phyloP scores from a whole-genome alignment of 495 filamentous ascomycete genomes.

The Jackrogersella multiformis region DNA sequence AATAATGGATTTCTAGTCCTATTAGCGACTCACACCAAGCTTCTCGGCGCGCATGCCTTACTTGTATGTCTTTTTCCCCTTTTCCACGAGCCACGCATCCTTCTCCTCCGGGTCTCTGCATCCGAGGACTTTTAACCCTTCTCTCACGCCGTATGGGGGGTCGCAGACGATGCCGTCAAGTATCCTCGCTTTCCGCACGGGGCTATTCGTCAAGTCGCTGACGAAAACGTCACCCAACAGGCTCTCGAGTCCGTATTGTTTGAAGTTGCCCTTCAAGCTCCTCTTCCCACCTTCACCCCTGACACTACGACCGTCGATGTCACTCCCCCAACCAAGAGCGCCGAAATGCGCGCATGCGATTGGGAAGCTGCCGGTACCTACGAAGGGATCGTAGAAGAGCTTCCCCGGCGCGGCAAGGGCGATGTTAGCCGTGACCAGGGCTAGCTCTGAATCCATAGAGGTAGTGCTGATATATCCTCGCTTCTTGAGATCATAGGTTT shows the following conservation, averaged over 20 bases:
- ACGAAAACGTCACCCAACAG: constrained; percentile 79
- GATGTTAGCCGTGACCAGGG: constrained; percentile 91
- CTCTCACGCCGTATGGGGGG: constrained; percentile 96
- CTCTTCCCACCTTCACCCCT: constrained; percentile 66
- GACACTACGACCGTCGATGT: constrained; percentile 91
- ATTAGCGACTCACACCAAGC: constrained; percentile 7
- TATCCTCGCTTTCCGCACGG: constrained; percentile 68
- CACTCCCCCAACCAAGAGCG: constrained; percentile 78
- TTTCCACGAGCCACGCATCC: constrained; percentile 67
- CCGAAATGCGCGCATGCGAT: constrained; percentile 91
- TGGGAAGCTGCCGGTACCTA: constrained; percentile 90
- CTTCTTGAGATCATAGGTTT: constrained; percentile 89
- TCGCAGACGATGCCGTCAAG: constrained; percentile 97
- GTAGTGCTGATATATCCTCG: constrained; percentile 93
- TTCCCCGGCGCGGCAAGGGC: constrained; percentile 82
- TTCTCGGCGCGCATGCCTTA: constrained; percentile 49
- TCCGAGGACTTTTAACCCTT: constrained; percentile 89
- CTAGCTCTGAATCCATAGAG: constrained; percentile 94
- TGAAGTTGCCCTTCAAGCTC: constrained; percentile 76
- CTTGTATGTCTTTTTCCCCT: constrained; percentile 77
- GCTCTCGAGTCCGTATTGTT: constrained; percentile 76
- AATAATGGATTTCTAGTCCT: constrained; percentile 72
- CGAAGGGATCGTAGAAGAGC: constrained; percentile 91
- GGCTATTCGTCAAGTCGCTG: constrained; percentile 89
- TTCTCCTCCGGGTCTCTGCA: constrained; percentile 72